Conservation (phyloP, 2,329 filamentous ascomycete genomes). For the Xylaria sp. region DNA sequence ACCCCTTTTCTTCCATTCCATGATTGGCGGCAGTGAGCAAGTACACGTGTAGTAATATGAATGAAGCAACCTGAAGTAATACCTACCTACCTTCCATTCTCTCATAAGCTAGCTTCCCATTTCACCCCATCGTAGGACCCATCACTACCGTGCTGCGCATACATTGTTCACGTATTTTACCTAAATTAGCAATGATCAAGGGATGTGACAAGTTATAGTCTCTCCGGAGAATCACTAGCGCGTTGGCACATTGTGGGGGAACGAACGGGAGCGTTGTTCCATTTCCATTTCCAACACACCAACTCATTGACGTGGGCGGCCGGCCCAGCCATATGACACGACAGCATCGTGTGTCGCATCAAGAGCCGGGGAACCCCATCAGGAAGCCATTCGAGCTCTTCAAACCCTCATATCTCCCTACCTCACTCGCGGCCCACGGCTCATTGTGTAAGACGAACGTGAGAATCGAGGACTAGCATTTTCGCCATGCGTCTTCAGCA, state of each 20-base stretch:
- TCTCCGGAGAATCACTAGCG: not conserved
- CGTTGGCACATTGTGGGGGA: slow-evolving; percentile 27
- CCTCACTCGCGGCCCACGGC: not conserved
- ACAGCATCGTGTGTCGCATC: slow-evolving; percentile 19
- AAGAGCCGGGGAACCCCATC: not conserved
- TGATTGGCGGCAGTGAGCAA: slow-evolving; percentile 10
- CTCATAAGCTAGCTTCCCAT: not conserved
- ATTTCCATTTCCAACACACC: slow-evolving; percentile 21
- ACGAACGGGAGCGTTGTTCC: slow-evolving; percentile 3
- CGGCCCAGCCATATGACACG: slow-evolving; percentile 18
- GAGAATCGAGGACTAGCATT: not conserved
- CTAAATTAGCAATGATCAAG: slow-evolving; percentile 20
- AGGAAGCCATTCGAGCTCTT: not conserved
- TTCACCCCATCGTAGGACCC: not conserved
- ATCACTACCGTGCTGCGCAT: not conserved
- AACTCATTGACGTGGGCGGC: slow-evolving; percentile 31
- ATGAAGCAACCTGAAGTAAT: not conserved
- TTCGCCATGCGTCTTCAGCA: slow-evolving; percentile 3
- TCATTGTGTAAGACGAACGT: not conserved
- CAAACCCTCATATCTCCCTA: not conserved
- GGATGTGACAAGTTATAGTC: slow-evolving; percentile 8
- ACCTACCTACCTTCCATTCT: slow-evolving; percentile 19
- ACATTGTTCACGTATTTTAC: not conserved
- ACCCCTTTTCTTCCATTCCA: not conserved
- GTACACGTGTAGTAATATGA: not conserved